Evolutionary conservation across 768 basidiomycete species (phyloP), one percentile per base, ranked within the genome.

Genomic region (Rhodotorula graminis): DNA sequence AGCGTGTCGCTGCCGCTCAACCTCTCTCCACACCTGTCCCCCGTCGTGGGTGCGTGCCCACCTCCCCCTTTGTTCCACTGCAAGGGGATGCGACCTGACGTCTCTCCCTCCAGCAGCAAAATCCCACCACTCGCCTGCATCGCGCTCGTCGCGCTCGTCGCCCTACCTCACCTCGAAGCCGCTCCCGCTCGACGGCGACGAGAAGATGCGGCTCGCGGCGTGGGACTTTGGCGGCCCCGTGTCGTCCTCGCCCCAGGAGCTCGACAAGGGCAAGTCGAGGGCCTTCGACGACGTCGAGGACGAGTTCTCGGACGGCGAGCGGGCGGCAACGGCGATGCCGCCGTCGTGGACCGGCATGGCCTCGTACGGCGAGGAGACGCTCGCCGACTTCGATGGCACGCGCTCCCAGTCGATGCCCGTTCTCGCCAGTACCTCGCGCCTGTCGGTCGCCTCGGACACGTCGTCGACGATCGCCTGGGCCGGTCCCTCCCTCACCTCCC

Each of bases 221-320:
- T 70, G 56, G 57, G 62, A 64, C 46, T 70, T 63, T 63, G 63
- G 19, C 47, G 56, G 2, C 11, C 14, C 19, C 23, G 37, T 46
- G 0, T 49, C 42, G 10, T 49, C 56, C 21, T 2, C 42, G 18
- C 21, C 18, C 8, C 33, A 19, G 6, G 19, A 12, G 40, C 27
- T 44, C 50, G 59, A 25, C 59, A 60, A 60, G 42, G 40, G 59
- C 59, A 60, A 60, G 16, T 5, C 33, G 9, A 40, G 16, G 11
- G 59, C 49, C 0, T 0, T 3, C n/a, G 50, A 68, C 50, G 23
- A 52, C 14, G n/a, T 10, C 3, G 46, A n/a, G n/a, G n/a, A n/a
- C n/a, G n/a, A n/a, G n/a, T n/a, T n/a, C n/a, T n/a, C n/a, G n/a
- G n/a, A n/a, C n/a, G n/a, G n/a, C n/a, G n/a, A n/a, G n/a, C n/a